Base-by-base conservation (phyloP, 2,329 filamentous ascomycete species). In the Fusarium pseudoanthophilum region DNA sequence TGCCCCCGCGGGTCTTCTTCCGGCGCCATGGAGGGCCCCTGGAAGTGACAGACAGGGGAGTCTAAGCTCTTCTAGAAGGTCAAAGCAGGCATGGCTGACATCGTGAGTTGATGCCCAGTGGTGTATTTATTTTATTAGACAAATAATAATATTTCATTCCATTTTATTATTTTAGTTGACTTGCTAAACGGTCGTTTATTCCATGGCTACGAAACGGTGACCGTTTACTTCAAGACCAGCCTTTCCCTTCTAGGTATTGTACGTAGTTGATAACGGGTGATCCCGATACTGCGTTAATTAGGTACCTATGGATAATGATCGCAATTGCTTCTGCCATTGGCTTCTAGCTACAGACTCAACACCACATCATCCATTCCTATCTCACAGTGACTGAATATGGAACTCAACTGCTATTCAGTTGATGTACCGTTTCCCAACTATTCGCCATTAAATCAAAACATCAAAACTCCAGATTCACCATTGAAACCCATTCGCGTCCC, bases 31-130 rank as follows among this genome's bases (percentile, higher is more conserved):
- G 46, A 46, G 48, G 48, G 39, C 70, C 75, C 75, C 70, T 73
- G 75, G 70, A 26, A 40, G 55, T 73, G 67, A 57, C 68, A 56
- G 69, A 49, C 72, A 71, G 59, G 72, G 69, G 63, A 24, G 46
- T n/a, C 42, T 36, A 36, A 36, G 18, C 32, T 59, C 72, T 78
- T 78, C 76, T 78, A 78, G 76, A 78, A 78, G 67, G 67, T 58
- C 55, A 67, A 69, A 70, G 73, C 64, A 45, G 71, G 64, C 74
- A 71, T 72, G 45, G 45, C 45, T 48, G 58, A 63, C 49, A 39
- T 59, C 34, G 32, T 65, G 16, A 20, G 46, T 55, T 70, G 63
- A 61, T 71, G 62, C 53, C 69, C 43, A 56, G 67, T 58, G 67
- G 58, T 64, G 75, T 59, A 69, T 64, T 77, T 60, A 64, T 63